Evolutionary conservation across 2,329 filamentous ascomycete genomes (phyloP).

Genomic region (Colletotrichum sp.): DNA sequence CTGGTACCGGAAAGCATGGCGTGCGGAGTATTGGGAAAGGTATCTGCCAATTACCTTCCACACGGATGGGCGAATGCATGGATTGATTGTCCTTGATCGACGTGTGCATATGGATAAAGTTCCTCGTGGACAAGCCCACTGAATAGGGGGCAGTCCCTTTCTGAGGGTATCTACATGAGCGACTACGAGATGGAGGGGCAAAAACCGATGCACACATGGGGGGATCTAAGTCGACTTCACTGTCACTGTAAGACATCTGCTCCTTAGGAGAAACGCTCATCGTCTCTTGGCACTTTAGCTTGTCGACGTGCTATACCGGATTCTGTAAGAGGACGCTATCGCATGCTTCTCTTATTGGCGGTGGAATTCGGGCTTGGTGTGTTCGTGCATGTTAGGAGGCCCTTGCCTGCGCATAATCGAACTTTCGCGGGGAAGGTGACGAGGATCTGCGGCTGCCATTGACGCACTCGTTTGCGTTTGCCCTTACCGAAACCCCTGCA

Average conservation of each 20-base stretch:
- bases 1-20: background rate
- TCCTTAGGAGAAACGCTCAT: background rate
- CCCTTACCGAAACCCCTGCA: too few relatives aligned
- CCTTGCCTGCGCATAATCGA: background rate
- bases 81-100: background rate
- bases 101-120: background rate
- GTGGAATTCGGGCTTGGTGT: background rate
- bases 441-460: slow-evolving; percentile 5
- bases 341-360: background rate
- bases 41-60: background rate
- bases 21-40: background rate
- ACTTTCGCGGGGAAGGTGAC: background rate
- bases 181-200: background rate
- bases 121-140: background rate
- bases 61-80: background rate
- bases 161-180: background rate
- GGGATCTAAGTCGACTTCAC: background rate
- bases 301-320: background rate
- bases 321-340: background rate
- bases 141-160: background rate
- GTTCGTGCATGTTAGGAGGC: background rate
- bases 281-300: background rate
- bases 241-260: background rate
- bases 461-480: background rate
- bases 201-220: background rate